These are phyloP conservation scores for Xylaria sp. DNA, from an alignment of 2,329 filamentous ascomycete species.

Conservation along the genomic window DNA sequence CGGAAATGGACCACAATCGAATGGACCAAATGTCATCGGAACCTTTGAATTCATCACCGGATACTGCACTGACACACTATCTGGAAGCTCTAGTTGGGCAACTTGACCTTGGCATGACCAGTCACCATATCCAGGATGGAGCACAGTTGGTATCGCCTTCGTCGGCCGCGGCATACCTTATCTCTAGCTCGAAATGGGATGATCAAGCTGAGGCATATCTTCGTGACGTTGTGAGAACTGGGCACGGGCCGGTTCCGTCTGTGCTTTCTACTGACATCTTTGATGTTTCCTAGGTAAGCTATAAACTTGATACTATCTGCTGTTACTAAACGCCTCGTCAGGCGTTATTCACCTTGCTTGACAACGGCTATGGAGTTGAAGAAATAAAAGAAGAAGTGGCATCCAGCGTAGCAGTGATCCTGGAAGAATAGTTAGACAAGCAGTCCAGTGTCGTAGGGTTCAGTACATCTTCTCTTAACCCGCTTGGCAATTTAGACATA, in stretches of 20 bases:
- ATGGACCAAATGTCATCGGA: neutral
- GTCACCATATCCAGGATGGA: conserved; percentile 47
- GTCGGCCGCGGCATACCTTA: conserved; percentile 50
- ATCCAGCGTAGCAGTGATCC: too few species aligned
- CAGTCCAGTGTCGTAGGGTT: too few species aligned
- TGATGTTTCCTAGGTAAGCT: neutral
- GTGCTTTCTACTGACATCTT: neutral
- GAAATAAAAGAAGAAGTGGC: too few species aligned
- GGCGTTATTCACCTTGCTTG: too few species aligned
- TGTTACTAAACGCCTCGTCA: too few species aligned
- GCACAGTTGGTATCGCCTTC: conserved; percentile 53
- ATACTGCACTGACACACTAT: conserved; percentile 48
- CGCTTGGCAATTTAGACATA: too few species aligned
- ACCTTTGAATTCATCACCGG: neutral
- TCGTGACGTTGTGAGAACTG: neutral
- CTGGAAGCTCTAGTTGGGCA: conserved; percentile 53
- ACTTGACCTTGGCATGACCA: conserved; percentile 51
- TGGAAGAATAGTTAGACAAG: too few species aligned
- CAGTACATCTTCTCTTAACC: too few species aligned
- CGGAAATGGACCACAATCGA: too few species aligned
- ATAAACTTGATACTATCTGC: neutral
- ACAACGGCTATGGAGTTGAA: too few species aligned
- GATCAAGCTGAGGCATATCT: conserved; percentile 23
- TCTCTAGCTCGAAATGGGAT: conserved; percentile 31
- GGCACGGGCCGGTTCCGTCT: neutral